Base-by-base conservation (phyloP, 1,284 basidiomycete genomes). In the Cryptococcus amylolentus region DNA sequence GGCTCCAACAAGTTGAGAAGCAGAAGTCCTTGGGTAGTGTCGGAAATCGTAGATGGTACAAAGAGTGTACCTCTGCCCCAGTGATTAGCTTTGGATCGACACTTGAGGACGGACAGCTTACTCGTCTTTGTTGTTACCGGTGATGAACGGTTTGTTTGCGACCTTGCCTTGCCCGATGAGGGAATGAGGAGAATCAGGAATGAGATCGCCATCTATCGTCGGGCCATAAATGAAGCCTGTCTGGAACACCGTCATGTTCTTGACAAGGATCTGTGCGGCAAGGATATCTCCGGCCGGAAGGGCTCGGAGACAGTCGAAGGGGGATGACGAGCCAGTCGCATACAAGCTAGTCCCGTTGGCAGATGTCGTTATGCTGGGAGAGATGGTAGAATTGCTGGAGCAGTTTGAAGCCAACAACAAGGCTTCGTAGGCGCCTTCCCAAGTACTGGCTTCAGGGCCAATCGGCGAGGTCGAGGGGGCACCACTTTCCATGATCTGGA, bases 401-500 rank as follows among this genome's bases (percentile, higher is more conserved):
- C 59, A 57, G 38, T 62, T 63, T 26, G 57, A 49, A 3, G 35
- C 52, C 8, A 54, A 26, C 41, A 69, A 61, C 39, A 77, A 57
- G 39, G 40, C 51, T 44, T 73, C 64, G 57, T 71, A 78, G 35
- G 64, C 57, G 3, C 39, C 54, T 42, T 76, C 65, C 54, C 71
- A 74, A 10, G 63, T 63, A 14, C 57, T 52, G 28, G 49, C 60
- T 12, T 65, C 64, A 0, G 61, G 63, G 1, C 61, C 64, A 39
- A 71, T 53, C 0, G 68, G 73, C 14, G 62, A 58, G 20, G 68
- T 69, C 1, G 62, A 65, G 16, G 66, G 66, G n/a, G 75, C 68
- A 12, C 77, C 78, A 6, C 72, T 76, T 53, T 77, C 67, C 67
- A 80, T 70, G 58, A 79, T 78, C 65, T 67, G 39, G n/a, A 27